Conservation (phyloP, 2,329 filamentous ascomycete genomes). For the Furcasterigmium sp. region DNA sequence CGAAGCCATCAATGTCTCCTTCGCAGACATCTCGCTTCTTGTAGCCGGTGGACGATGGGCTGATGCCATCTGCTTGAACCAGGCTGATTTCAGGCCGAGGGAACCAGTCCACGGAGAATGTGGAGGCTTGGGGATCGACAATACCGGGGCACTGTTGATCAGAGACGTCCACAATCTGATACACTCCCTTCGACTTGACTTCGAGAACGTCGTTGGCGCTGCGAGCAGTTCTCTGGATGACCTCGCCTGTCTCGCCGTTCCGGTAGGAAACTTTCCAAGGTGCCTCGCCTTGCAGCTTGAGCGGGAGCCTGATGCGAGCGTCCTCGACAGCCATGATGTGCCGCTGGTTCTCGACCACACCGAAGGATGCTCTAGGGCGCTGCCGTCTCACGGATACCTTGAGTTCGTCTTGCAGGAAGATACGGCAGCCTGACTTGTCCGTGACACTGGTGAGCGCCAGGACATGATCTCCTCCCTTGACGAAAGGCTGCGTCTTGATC, state of each 20-base stretch:
- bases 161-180: conserved; percentile 71
- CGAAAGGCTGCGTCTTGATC: conserved; percentile 70
- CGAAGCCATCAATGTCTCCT: conserved; percentile 85
- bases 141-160: conserved; percentile 80
- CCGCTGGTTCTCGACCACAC: conserved; percentile 75
- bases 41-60: conserved; percentile 45
- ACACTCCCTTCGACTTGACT: conserved; percentile 65
- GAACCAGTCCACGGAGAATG: conserved; percentile 82
- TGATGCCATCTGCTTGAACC: conserved; percentile 58
- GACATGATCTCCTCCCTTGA: conserved; percentile 84
- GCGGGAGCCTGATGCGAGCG: conserved; percentile 66
- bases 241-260: conserved; percentile 50
- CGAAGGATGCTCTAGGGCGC: conserved; percentile 81
- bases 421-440: conserved; percentile 81
- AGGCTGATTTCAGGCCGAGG: conserved; percentile 69
- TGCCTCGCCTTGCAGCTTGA: conserved; percentile 78
- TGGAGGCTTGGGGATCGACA: conserved; percentile 67
- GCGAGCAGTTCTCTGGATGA: conserved; percentile 42
- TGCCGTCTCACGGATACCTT: conserved; percentile 86
- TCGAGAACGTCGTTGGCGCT: conserved; percentile 63
- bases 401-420: conserved; percentile 75
- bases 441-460: conserved; percentile 80
- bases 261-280: conserved; percentile 80
- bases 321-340: conserved; percentile 72
- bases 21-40: conserved; percentile 84